Percentiles rank a stretch among this genome's conserved stretches.
phyloP scores from a whole-genome alignment of 148 eudicot species.

The Dianthus caryophyllus region DNA sequence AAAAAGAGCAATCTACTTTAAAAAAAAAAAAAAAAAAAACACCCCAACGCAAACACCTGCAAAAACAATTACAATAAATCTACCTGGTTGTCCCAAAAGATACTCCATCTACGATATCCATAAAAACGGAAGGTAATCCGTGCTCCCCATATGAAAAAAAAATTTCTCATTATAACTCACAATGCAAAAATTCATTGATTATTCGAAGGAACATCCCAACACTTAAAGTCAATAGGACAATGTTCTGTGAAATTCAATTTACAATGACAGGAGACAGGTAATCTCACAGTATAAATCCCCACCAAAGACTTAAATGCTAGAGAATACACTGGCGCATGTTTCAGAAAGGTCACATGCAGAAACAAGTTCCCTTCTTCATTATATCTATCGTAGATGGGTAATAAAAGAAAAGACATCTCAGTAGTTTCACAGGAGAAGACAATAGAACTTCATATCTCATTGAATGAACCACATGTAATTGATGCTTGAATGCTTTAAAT shows the following conservation, averaged over 20 bases:
- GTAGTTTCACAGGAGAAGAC: neutral
- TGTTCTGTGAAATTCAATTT: no score
- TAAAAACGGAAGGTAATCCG: neutral
- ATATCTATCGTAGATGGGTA: neutral
- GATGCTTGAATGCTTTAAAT: neutral
- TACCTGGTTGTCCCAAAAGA: no score
- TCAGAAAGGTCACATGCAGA: neutral
- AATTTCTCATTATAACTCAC: no score
- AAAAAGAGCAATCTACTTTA: no score
- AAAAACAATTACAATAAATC: no score
- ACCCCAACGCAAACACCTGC: no score
- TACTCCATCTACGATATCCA: no score
- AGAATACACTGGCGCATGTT: neutral
- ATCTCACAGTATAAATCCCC: neutral
- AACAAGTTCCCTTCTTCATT: neutral
- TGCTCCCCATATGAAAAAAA: no score
- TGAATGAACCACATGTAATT: neutral
- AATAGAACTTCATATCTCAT: neutral
- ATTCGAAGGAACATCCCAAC: no score
- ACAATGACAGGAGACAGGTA: neutral
- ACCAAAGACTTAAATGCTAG: neutral
- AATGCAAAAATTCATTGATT: no score
- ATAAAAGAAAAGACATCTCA: neutral
- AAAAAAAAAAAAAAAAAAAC: no score
- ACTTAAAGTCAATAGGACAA: no score